These are phyloP conservation scores for Penicillium maclennaniae DNA, from an alignment of 495 filamentous ascomycete species.

Conservation along the genomic window DNA sequence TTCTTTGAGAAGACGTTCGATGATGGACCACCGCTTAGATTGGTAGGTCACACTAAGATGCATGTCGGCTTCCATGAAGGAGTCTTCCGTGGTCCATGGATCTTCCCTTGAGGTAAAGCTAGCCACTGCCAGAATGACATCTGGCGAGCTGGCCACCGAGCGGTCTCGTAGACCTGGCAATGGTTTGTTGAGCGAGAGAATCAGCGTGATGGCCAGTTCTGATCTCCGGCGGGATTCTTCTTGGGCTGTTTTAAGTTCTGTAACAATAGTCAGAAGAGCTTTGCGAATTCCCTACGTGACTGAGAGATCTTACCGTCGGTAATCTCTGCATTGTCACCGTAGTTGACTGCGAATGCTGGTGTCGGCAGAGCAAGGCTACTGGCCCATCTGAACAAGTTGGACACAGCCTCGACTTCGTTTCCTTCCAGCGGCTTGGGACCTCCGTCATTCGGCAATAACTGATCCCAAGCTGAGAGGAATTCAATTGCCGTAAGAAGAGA, in stretches of 20 bases:
- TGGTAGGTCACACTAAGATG: conserved; percentile 39
- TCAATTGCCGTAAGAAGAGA: conserved; percentile 27
- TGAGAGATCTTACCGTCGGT: conserved; percentile 9
- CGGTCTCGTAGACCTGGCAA: conserved; percentile 17
- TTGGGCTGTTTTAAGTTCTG: conserved; percentile 18
- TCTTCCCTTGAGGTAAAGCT: conserved; percentile 49
- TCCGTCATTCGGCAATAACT: conserved; percentile 11
- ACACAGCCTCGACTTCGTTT: conserved; percentile 25
- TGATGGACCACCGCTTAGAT: conserved; percentile 39
- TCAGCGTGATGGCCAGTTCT: conserved; percentile 30
- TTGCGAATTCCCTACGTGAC: background rate
- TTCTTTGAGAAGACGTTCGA: conserved; percentile 51
- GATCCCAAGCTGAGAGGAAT: conserved; percentile 22
- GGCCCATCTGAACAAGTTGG: conserved; percentile 36
- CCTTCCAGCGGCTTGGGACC: conserved; percentile 13
- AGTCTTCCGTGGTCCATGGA: conserved; percentile 50
- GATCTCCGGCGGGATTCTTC: conserved; percentile 23
- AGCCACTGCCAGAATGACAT: conserved; percentile 34
- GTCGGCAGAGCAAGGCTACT: conserved; percentile 32
- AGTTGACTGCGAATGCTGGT: conserved; percentile 27
- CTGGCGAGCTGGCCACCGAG: conserved; percentile 12
- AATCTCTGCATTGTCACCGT: conserved; percentile 27
- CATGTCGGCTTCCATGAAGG: conserved; percentile 24
- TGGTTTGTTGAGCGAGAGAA: conserved; percentile 16
- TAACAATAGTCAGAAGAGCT: background rate